phyloP scores from a whole-genome alignment of 73 alveolate genomes.

The Paramecium bursaria region DNA sequence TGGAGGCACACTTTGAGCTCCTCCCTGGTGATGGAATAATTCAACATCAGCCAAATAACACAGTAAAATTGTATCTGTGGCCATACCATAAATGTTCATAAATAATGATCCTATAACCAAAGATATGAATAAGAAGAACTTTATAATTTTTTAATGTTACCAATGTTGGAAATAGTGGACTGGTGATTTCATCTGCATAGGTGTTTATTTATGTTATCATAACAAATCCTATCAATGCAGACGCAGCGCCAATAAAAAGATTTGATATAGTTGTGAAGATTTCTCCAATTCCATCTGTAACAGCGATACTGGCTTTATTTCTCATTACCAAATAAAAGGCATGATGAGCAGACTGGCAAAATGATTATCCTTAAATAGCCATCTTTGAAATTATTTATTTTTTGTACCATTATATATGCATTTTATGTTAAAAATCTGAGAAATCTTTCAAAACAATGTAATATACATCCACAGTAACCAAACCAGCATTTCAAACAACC shows the following conservation, averaged over 20 bases:
- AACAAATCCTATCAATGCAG: slow-evolving; percentile 46
- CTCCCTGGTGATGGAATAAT: too few species aligned
- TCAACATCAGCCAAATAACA: slow-evolving; percentile 40
- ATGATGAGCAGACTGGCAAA: slow-evolving; percentile 95
- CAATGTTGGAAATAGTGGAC: slow-evolving; percentile 52
- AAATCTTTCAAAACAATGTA: slow-evolving; percentile 80
- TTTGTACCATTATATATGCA: slow-evolving; percentile 96
- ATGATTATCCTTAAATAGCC: slow-evolving; percentile 88
- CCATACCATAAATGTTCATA: slow-evolving; percentile 39
- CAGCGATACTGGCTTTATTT: slow-evolving; percentile 88
- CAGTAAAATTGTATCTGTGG: slow-evolving; percentile 29
- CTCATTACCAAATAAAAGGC: slow-evolving; percentile 91
- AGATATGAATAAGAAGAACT: slow-evolving; percentile 6
- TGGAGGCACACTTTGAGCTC: too few species aligned
- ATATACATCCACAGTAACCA: slow-evolving; percentile 80
- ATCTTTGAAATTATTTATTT: too few species aligned
- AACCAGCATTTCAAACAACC: slow-evolving; percentile 86
- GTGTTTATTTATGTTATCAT: slow-evolving; percentile 38
- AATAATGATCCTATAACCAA: slow-evolving; percentile 2
- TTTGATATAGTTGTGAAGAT: slow-evolving; percentile 16
- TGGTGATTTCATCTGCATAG: slow-evolving; percentile 6
- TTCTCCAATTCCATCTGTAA: slow-evolving; percentile 68
- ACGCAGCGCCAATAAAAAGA: slow-evolving; percentile 3
- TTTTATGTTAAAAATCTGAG: slow-evolving; percentile 91
- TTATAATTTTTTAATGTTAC: too few species aligned